Percentiles rank a stretch among this genome's conserved stretches.
Conservation (phyloP, 1,284 basidiomycete genomes). For the Rhodotorula sp. region DNA sequence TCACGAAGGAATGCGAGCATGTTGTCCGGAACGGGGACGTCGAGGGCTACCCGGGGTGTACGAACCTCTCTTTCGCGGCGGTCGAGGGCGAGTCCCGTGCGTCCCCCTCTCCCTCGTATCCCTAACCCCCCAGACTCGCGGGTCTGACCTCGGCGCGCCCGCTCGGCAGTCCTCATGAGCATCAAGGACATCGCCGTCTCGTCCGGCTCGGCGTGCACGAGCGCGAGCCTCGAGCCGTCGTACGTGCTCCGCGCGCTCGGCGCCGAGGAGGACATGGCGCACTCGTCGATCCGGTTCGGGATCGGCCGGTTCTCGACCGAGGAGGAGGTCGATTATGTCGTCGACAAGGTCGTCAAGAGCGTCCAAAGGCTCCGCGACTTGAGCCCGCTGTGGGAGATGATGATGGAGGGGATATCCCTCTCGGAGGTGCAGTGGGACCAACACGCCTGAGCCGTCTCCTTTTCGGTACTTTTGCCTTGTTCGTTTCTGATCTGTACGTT, state of each 20-base stretch:
- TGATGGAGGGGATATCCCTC: conserved; percentile 93
- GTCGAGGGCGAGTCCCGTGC: conserved; percentile 36
- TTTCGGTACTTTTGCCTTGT: too few species aligned
- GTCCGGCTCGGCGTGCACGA: conserved; percentile 97
- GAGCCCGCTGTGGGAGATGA: conserved; percentile 92
- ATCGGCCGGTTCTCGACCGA: conserved; percentile 98
- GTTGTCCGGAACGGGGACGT: conserved; percentile 92
- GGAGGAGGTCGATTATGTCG: conserved; percentile 93
- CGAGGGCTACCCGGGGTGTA: conserved; percentile 57
- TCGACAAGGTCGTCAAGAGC: conserved; percentile 81
- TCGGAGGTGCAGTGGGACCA: conserved; percentile 90
- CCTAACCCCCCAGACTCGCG: background rate
- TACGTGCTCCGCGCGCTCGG: conserved; percentile 97
- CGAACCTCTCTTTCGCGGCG: conserved; percentile 27
- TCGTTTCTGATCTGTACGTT: too few species aligned
- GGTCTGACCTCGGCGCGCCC: background rate
- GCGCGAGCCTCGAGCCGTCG: conserved; percentile 95
- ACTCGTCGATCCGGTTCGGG: conserved; percentile 95
- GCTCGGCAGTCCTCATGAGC: conserved; percentile 75
- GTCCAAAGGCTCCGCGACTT: conserved; percentile 60
- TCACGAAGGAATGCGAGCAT: conserved; percentile 80
- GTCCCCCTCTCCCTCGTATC: background rate
- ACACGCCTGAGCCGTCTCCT: conserved; percentile 52
- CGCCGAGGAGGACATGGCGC: conserved; percentile 97
- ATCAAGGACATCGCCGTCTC: conserved; percentile 98